Evolutionary conservation across 495 filamentous ascomycete genomes (phyloP).

Genomic region (Mytilinidion resinicola): DNA sequence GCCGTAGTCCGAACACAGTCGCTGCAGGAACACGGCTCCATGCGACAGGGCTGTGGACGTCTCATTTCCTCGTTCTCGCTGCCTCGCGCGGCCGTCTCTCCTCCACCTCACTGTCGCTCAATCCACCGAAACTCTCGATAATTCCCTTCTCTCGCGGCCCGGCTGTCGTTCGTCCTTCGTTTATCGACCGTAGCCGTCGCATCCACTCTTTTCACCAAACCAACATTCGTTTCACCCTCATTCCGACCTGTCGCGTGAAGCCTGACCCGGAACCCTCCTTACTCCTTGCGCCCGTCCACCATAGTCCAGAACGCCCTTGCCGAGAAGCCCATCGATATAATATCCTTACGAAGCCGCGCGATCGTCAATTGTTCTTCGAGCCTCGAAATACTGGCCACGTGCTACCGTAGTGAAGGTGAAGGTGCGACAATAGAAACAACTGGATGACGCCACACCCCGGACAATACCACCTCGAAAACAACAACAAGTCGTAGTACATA

Average conservation of each 20-base stretch:
- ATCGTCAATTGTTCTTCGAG: too few species aligned
- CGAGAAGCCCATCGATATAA: background rate
- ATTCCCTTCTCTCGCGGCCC: slow-evolving; percentile 23
- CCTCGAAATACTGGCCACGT: too few species aligned
- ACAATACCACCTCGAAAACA: background rate
- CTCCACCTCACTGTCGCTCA: slow-evolving; percentile 8
- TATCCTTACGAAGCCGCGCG: background rate
- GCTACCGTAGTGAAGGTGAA: too few species aligned
- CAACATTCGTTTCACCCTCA: slow-evolving; percentile 3
- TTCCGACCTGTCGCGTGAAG: slow-evolving; percentile 16
- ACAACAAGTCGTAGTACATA: background rate
- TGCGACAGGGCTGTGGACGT: too few species aligned
- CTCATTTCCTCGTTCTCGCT: background rate
- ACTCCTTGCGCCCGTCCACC: slow-evolving; percentile 20
- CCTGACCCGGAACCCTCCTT: slow-evolving; percentile 8
- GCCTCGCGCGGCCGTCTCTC: slow-evolving; percentile 1
- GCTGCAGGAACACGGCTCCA: too few species aligned
- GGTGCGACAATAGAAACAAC: too few species aligned
- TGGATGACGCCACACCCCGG: too few species aligned
- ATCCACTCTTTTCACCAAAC: slow-evolving; percentile 18
- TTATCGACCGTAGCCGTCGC: slow-evolving; percentile 30
- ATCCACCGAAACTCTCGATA: background rate
- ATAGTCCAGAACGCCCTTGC: background rate
- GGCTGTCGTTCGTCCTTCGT: slow-evolving; percentile 32
- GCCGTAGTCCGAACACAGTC: too few species aligned